Evolutionary conservation across 176 grass and related monocot species (phyloP), one percentile per base, ranked within the genome.

Genomic region (Otatea glauca): DNA sequence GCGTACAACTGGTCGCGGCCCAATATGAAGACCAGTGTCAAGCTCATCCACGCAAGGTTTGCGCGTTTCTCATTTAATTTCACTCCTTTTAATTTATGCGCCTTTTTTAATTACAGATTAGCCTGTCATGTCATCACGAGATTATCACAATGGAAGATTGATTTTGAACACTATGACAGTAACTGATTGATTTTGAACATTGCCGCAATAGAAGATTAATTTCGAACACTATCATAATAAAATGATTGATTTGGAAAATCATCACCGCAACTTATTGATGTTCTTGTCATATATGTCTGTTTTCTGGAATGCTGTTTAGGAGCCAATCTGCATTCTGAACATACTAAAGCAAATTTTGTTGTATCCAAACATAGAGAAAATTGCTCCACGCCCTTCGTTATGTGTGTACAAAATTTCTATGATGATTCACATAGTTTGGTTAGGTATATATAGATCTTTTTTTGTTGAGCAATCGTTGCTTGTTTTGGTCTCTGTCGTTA

Each of bases 1-100:
- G 96, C 96, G 8, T 99, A 96, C 91, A 99, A 99, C 76, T 99
- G 96, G 93, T 94, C 96, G 73, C 84, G 85, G 21, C 96, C 93
- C 75, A 88, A 92, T 43, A 95, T 98, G 96, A 99, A 99, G 80
- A 77, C 96, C 35, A 99, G 96, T 81, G 96, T 99, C 80, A 99
- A 99, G 91, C 85, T 99, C 79, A 99, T 99, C 78, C 96, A 99
- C 76, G 96, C 96, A 16, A 99, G 96, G 96, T 96, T 86, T 53
- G 91, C 45, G 6, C 80, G 21, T 83, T 53, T 83, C 11, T 60
- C 37, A 53, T 72, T n/a, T 87, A 9, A 29, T 51, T 73, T 62
- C 48, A 7, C 13, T 20, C 25, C 13, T 37, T 25, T n/a, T 58
- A 39, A 23, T 18, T 39, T 66, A 17, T 74, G 60, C 3, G 2